Conservation (phyloP, 768 basidiomycete species). For the Gymnopilus junonius region DNA sequence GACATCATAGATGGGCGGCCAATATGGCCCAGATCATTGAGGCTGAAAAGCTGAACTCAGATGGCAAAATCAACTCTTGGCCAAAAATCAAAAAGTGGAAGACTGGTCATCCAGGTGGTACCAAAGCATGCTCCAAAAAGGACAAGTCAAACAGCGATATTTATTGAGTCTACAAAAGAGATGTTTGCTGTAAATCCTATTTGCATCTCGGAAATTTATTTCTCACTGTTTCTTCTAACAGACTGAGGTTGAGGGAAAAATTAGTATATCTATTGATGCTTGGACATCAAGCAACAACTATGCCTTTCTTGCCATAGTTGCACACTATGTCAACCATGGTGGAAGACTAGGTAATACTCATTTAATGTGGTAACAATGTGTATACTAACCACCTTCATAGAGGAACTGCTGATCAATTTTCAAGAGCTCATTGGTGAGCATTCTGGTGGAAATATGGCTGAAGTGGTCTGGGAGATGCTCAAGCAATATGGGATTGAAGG, state of each 20-base stretch:
- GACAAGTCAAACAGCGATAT: not conserved
- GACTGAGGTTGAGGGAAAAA: constrained; percentile 15
- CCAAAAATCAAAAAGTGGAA: too few relatives aligned
- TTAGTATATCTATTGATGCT: constrained; percentile 31
- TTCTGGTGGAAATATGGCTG: not conserved
- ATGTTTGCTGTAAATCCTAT: not conserved
- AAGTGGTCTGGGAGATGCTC: not conserved
- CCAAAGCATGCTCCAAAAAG: too few relatives aligned
- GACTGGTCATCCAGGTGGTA: too few relatives aligned
- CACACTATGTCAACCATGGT: constrained; percentile 29
- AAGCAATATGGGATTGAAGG: constrained; percentile 27
- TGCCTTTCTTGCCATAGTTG: constrained; percentile 33
- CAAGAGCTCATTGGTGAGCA: not conserved
- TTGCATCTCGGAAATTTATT: not conserved
- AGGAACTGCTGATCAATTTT: not conserved
- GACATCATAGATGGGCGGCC: not conserved
- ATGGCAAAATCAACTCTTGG: too few relatives aligned
- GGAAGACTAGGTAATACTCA: constrained; percentile 24
- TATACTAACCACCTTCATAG: constrained; percentile 12
- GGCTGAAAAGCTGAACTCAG: not conserved
- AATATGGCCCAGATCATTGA: not conserved
- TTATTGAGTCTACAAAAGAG: not conserved
- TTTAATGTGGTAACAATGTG: not conserved
- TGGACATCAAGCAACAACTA: constrained; percentile 35
- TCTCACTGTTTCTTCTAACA: not conserved